A percentile compares a stretch with the other conserved stretches of the same genome.
Evolutionary conservation across 225 moss, liverwort and hornwort genomes (phyloP).

Genomic region (Marchantia paleacea): DNA sequence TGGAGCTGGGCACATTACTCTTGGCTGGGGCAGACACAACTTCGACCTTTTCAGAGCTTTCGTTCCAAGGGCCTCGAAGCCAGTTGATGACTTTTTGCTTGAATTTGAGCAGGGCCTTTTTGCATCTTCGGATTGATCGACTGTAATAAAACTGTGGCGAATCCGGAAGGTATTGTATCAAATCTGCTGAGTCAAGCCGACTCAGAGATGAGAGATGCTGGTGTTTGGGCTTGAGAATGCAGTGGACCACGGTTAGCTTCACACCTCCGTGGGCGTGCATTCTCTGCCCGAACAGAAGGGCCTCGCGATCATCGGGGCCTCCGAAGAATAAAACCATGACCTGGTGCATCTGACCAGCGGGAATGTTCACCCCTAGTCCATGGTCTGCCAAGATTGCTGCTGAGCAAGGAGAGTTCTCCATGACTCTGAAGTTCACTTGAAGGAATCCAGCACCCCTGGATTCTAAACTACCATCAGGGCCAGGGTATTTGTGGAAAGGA

Average conservation of each 20-base stretch:
- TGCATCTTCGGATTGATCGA: constrained; percentile 3
- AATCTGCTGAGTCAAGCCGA: constrained; percentile 6
- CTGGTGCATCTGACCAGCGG: constrained; percentile 2
- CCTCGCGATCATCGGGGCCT: constrained; percentile 41
- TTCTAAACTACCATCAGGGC: constrained; percentile 37
- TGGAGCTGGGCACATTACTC: background rate
- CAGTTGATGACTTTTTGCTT: constrained; percentile 19
- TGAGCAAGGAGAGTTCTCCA: constrained; percentile 35
- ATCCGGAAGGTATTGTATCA: background rate
- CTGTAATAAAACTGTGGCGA: background rate
- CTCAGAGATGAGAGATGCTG: background rate
- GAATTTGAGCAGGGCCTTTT: constrained; percentile 14
- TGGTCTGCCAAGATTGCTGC: constrained; percentile 32
- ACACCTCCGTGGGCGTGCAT: constrained; percentile 49
- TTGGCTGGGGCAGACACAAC: background rate
- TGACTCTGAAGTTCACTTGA: constrained; percentile 27
- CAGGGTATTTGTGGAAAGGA: constrained; percentile 51
- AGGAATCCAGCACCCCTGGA: constrained; percentile 25
- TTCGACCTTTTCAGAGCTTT: background rate
- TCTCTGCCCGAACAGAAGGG: constrained; percentile 51
- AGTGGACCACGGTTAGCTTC: constrained; percentile 60
- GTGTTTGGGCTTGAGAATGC: constrained; percentile 34
- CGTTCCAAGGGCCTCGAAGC: constrained; percentile 16
- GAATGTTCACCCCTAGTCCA: constrained; percentile 9
- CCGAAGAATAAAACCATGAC: constrained; percentile 38